These are phyloP conservation scores for Mycena amicta DNA, from an alignment of 768 basidiomycete species.

Conservation along the genomic window DNA sequence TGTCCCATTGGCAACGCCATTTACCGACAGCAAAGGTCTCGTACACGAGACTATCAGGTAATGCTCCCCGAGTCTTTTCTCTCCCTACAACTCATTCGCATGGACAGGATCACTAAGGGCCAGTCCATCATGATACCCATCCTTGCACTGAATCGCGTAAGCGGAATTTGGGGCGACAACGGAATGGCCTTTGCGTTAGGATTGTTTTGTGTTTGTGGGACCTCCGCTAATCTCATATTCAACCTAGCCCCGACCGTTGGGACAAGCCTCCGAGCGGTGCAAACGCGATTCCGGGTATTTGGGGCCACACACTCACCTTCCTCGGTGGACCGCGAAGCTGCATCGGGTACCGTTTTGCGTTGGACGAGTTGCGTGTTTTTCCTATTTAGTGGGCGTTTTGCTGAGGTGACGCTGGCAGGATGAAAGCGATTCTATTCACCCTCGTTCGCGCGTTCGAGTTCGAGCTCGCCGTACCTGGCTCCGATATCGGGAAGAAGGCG, in stretches of 20 bases:
- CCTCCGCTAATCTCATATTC: no score
- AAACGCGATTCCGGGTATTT: conserved; percentile 41
- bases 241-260: conserved; percentile 53
- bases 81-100: no score
- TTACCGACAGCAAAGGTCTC: conserved; percentile 31
- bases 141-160: conserved; percentile 37
- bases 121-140: conserved; percentile 8
- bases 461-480: conserved; percentile 5
- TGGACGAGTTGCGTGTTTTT: conserved; percentile 1
- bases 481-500: conserved; percentile 4
- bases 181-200: conserved; percentile 22
- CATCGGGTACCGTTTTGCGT: conserved; percentile 33
- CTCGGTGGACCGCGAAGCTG: conserved; percentile 47
- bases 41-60: conserved; percentile 27
- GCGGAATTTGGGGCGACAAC: conserved; percentile 47
- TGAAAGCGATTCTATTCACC: conserved; percentile 12
- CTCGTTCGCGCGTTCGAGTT: conserved; percentile 17
- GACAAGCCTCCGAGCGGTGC: conserved; percentile 26
- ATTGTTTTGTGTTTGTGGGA: no score
- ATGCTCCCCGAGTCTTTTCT: no score
- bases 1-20: conserved; percentile 36
- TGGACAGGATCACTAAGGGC: conserved; percentile 6
- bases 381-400: background rate
- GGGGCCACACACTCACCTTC: conserved; percentile 42
- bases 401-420: background rate